phyloP scores from a whole-genome alignment of 208 protist genomes.

The Crithidia thermophila region DNA sequence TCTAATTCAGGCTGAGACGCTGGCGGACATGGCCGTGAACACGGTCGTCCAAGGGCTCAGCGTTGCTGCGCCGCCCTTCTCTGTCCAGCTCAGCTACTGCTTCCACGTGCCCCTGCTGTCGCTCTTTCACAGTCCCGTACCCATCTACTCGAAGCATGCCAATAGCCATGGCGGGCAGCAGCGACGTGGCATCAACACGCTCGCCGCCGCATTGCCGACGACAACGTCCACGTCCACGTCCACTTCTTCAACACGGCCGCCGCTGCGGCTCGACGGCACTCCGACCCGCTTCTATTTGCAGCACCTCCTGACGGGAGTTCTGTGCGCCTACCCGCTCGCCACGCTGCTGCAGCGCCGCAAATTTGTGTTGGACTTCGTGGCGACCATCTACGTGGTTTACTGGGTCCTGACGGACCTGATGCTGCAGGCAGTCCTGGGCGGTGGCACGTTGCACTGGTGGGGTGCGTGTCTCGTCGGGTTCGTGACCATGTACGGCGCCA shows the following conservation, averaged over 20 bases:
- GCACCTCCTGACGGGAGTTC: conserved; percentile 54
- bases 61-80: conserved; percentile 3
- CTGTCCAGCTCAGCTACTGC: conserved; percentile 29
- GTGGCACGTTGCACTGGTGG: conserved; percentile 68
- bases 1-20: too few species aligned
- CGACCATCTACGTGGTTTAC: conserved; percentile 77
- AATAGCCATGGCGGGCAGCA: too few species aligned
- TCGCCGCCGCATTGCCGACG: too few species aligned
- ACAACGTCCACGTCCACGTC: background rate
- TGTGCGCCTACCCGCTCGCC: conserved; percentile 58
- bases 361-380: conserved; percentile 78
- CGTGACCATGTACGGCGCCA: conserved; percentile 43
- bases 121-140: conserved; percentile 41
- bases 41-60: background rate
- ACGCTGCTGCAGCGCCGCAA: conserved; percentile 76
- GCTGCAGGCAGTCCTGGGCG: conserved; percentile 36
- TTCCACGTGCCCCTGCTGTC: conserved; percentile 64
- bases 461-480: conserved; percentile 27
- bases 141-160: conserved; percentile 11
- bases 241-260: background rate
- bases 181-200: background rate
- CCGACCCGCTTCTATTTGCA: conserved; percentile 59
- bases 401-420: conserved; percentile 50
- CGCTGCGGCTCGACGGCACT: conserved; percentile 9
- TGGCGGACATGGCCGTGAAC: background rate